Percentiles rank a stretch among this genome's conserved stretches.
Evolutionary conservation across 2,329 filamentous ascomycete genomes (phyloP).

Genomic region (Curvularia lunata): DNA sequence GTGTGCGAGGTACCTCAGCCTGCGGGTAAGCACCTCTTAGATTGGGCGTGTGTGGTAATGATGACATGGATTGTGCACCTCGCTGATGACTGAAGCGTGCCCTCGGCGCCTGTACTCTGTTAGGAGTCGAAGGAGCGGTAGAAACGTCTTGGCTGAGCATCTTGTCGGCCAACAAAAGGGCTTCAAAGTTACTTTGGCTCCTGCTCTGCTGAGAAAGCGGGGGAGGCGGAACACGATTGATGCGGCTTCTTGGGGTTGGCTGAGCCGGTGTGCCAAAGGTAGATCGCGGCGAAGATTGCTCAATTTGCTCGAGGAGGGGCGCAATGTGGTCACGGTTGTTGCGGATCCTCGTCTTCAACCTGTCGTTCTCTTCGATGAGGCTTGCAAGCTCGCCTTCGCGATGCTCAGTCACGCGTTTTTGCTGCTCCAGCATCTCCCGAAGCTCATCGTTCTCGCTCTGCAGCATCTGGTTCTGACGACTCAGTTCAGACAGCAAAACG

Average conservation of each 20-base stretch:
- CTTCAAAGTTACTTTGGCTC: constrained; percentile 73
- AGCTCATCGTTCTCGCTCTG: constrained; percentile 70
- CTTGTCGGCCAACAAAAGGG: constrained; percentile 74
- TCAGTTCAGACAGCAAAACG: constrained; percentile 57
- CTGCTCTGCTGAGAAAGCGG: constrained; percentile 56
- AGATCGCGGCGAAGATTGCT: constrained; percentile 71
- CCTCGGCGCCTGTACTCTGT: constrained; percentile 56
- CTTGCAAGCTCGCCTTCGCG: constrained; percentile 75
- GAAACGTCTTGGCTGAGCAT: constrained; percentile 79
- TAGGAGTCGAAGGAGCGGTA: constrained; percentile 75
- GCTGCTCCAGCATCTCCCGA: constrained; percentile 69
- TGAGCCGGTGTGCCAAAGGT: constrained; percentile 61
- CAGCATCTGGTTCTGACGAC: constrained; percentile 66
- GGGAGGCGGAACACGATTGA: constrained; percentile 49
- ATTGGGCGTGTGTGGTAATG: constrained; percentile 77
- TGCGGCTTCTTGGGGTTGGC: constrained; percentile 52
- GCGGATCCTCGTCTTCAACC: constrained; percentile 81
- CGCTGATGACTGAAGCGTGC: constrained; percentile 69
- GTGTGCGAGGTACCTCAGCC: constrained; percentile 61
- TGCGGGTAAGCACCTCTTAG: constrained; percentile 64
- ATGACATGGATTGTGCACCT: constrained; percentile 82
- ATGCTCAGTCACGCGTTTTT: constrained; percentile 78
- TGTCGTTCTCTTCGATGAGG: constrained; percentile 76
- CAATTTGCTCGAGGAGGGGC: constrained; percentile 50
- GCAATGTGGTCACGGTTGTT: constrained; percentile 90